Evolutionary conservation across 257 asterid species (phyloP).

Genomic region (Datura wrightii): DNA sequence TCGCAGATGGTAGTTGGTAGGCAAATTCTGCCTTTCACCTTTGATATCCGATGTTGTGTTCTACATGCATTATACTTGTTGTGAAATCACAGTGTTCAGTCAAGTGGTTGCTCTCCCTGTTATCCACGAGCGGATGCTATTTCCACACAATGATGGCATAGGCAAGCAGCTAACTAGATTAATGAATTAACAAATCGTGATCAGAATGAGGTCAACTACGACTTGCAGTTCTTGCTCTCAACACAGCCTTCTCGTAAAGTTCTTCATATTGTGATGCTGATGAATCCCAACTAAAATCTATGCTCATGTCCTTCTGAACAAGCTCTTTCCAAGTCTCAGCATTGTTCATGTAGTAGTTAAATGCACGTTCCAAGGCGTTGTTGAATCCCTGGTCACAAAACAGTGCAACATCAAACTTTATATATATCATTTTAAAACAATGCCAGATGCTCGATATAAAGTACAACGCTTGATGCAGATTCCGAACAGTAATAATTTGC

Average conservation of each 20-base stretch:
- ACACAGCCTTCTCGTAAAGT: slow-evolving; percentile 71
- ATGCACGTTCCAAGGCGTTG: slow-evolving; percentile 76
- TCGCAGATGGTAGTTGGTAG: not conserved
- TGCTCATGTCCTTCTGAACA: slow-evolving; percentile 78
- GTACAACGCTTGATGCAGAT: slow-evolving; percentile 1
- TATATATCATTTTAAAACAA: not conserved
- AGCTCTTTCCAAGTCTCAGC: slow-evolving; percentile 70
- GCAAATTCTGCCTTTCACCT: not conserved
- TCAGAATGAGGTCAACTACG: slow-evolving; percentile 38
- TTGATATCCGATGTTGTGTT: not conserved
- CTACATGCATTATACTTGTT: not conserved
- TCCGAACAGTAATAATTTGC: not conserved
- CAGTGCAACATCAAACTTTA: slow-evolving; percentile 4
- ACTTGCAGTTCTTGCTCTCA: slow-evolving; percentile 62
- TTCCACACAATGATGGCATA: slow-evolving; percentile 9
- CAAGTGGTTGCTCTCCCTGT: not conserved
- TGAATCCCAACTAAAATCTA: slow-evolving; percentile 92
- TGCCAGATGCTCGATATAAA: not conserved
- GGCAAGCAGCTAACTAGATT: slow-evolving; percentile 14
- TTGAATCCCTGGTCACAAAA: slow-evolving; percentile 62
- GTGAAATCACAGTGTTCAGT: not conserved
- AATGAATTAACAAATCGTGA: slow-evolving; percentile 25
- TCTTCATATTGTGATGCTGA: slow-evolving; percentile 86
- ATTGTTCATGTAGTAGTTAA: slow-evolving; percentile 59
- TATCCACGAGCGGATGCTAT: not conserved